These are phyloP conservation scores for Thraustotheca clavata DNA, from an alignment of 352 stramenopile species.

Conservation along the genomic window DNA sequence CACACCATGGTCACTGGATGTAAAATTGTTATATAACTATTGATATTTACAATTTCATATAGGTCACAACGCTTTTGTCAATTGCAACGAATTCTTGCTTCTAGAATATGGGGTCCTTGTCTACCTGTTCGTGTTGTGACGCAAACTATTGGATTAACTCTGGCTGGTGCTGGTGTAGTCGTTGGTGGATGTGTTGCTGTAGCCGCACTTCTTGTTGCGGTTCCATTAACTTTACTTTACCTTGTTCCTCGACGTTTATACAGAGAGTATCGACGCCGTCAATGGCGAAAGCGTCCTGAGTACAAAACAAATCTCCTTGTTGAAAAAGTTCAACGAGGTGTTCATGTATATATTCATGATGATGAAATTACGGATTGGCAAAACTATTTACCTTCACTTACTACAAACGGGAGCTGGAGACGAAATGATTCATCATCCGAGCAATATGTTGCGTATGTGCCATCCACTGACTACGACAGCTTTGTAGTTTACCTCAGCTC, in stretches of 20 bases:
- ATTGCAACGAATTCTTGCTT: not conserved
- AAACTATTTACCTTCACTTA: not conserved
- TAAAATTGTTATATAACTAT: too few relatives aligned
- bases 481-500: constrained; percentile 16
- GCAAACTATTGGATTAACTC: constrained; percentile 1
- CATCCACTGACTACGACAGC: not conserved
- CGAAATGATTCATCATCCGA: not conserved
- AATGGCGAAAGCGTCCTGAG: not conserved
- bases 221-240: not conserved
- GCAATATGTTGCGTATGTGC: constrained; percentile 10
- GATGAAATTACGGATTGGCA: not conserved
- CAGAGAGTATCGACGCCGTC: not conserved
- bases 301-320: not conserved
- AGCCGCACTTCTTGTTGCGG: not conserved
- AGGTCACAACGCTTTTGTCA: not conserved
- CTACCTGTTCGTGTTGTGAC: constrained; percentile 6
- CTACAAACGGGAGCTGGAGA: not conserved
- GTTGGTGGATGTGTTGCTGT: not conserved
- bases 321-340: constrained; percentile 4
- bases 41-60: too few relatives aligned
- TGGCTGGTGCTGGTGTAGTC: not conserved
- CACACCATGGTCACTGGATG: too few relatives aligned
- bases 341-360: constrained; percentile 3
- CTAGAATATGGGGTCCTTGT: not conserved
- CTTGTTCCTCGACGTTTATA: not conserved